Base-by-base conservation (phyloP, 73 alveolate species). In the Tetrahymena borealis region DNA sequence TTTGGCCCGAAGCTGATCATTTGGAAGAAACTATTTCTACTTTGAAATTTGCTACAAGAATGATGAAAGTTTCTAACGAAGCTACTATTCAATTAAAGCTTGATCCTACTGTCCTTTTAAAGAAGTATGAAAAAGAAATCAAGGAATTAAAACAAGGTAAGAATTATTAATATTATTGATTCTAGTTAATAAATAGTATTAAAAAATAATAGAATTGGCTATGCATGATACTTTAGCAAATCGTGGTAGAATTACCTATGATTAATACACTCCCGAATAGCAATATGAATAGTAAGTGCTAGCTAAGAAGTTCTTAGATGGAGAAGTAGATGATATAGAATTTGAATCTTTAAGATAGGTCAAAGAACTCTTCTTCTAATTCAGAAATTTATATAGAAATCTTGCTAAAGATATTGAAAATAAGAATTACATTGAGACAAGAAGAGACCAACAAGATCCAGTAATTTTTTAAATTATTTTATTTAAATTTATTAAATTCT, bases 141-240 rank as follows among this genome's bases (percentile, higher is more conserved):
- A 96, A 98, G 91, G 99, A 99, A 93, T 98, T 99, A 94, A 98
- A 98, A 90, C 98, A 99, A 60, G 85, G 85, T 60, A n/a, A 15
- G n/a, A 6, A 24, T 18, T 15, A 42, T 1, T 7, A n/a, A 24
- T 18, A 42, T 12, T 42, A 42, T 7, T n/a, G n/a, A n/a, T n/a
- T n/a, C n/a, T n/a, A n/a, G n/a, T n/a, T n/a, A n/a, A n/a, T n/a
- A n/a, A n/a, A n/a, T n/a, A n/a, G n/a, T n/a, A n/a, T n/a, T n/a
- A n/a, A n/a, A n/a, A n/a, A n/a, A n/a, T n/a, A n/a, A n/a, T n/a
- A 97, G 99, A 99, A 94, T 97, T 99, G 60, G 99, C 99, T 36
- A 99, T 99, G 99, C 99, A 98, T 91, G 99, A 99, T 96, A 99
- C 99, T 35, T 94, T 99, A 24, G 97, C 99, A 1, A 98, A 98